Base-by-base conservation (phyloP, 495 filamentous ascomycete genomes). In the Aspergillus conjunctus region DNA sequence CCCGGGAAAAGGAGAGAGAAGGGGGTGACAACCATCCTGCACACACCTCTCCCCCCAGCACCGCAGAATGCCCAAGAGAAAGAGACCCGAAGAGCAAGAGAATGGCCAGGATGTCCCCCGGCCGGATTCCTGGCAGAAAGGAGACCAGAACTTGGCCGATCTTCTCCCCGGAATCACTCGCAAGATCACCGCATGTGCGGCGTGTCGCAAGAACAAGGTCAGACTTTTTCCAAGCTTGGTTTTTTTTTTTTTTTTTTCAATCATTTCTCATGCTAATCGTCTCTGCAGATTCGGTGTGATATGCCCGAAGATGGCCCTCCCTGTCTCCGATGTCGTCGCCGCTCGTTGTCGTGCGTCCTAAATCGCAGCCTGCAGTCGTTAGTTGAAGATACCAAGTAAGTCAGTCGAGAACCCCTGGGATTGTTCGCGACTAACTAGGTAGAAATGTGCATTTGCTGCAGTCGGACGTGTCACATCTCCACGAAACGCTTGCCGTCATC, bases 361-460 rank as follows among this genome's bases (percentile, higher is more conserved):
- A 80, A 80, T 61, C 77, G 77, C 55, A 78, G 73, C 54, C 58
- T 80, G 14, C 77, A 80, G 50, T 77, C 74, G 8, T 62, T 80
- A 44, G 71, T 80, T 21, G 68, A 73, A 39, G 70, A 78, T 51
- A 68, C 66, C 6, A 70, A 70, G 70, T 72, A 37, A 37, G 34
- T n/a, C n/a, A n/a, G n/a, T n/a, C 34, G 34, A 3, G 14, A 37
- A 1, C 3, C 3, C 3, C 34, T 3, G 14, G 3, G 34, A 14
- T 37, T 14, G 34, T 37, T 37, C 46, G 60, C 54, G 44, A 11
- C n/a, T 21, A 50, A 59, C 61, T 10, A 62, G 39, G 43, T 14
- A 67, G 62, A 22, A 70, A 68, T 18, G 63, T 66, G 18, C 70
- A 73, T 39, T 49, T 62, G 7, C 49, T 70, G 6, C 68, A 68